phyloP scores from a whole-genome alignment of 306 rosid species.

The Pyrus bretschneideri region DNA sequence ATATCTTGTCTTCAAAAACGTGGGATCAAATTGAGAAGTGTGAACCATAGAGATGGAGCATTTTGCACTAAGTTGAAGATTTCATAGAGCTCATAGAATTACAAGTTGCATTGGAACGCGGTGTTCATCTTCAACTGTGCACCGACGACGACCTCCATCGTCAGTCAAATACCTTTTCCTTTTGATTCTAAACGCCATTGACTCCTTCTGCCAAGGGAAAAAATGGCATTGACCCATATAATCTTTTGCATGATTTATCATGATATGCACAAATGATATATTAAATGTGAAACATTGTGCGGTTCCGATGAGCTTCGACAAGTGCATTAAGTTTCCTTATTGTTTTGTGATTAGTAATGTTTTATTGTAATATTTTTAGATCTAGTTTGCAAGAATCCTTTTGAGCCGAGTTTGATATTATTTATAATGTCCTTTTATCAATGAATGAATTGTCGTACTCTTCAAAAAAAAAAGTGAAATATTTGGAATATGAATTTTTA shows the following conservation, averaged over 20 bases:
- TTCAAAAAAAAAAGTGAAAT: too few species aligned
- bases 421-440: too few species aligned
- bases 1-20: not conserved
- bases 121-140: not conserved
- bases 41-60: too few species aligned
- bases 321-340: fast-evolving
- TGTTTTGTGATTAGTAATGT: fast-evolving
- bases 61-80: not conserved
- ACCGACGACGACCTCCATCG: not conserved
- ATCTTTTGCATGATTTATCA: not conserved
- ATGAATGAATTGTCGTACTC: too few species aligned
- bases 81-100: too few species aligned
- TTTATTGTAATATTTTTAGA: too few species aligned
- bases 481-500: too few species aligned
- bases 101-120: too few species aligned
- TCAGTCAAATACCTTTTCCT: not conserved
- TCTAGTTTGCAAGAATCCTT: fast-evolving
- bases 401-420: too few species aligned
- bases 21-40: too few species aligned
- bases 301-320: too few species aligned
- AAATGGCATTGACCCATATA: not conserved
- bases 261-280: not conserved
- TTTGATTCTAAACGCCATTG: not conserved
- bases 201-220: not conserved
- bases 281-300: not conserved